Evolutionary conservation across 208 protist genomes (phyloP).

Genomic region (Leishmania turanica): DNA sequence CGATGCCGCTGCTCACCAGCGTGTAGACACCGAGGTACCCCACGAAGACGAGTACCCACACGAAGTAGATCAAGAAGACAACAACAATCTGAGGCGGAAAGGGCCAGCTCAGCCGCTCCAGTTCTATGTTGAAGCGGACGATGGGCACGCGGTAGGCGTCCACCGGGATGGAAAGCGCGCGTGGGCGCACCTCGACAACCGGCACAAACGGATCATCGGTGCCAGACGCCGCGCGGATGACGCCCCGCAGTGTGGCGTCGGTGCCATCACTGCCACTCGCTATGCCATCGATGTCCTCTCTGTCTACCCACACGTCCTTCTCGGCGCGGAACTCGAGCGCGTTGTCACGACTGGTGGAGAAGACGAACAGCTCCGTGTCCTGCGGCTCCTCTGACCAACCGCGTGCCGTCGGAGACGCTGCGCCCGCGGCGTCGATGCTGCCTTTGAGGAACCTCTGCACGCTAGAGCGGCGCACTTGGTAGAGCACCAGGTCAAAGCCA

Average conservation of each 20-base stretch:
- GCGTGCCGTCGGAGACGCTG: no score
- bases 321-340: slow-evolving; percentile 26
- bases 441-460: neutral
- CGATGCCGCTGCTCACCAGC: slow-evolving; percentile 27
- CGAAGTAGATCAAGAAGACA: slow-evolving; percentile 20
- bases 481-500: slow-evolving; percentile 40
- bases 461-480: slow-evolving; percentile 23
- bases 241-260: neutral
- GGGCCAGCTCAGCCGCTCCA: slow-evolving; percentile 26
- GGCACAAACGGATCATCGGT: slow-evolving; percentile 15
- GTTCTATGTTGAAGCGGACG: slow-evolving; percentile 35
- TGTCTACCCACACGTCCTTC: slow-evolving; percentile 27
- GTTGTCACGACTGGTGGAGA: slow-evolving; percentile 23
- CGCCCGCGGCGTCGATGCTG: neutral
- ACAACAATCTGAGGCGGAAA: slow-evolving; percentile 26
- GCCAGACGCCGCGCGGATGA: neutral
- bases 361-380: slow-evolving; percentile 43
- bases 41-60: slow-evolving; percentile 22
- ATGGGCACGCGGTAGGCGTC: slow-evolving; percentile 28
- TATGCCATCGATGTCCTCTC: slow-evolving; percentile 1
- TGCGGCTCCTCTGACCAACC: slow-evolving; percentile 23
- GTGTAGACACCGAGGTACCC: slow-evolving; percentile 27
- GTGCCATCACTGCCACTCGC: neutral
- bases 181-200: slow-evolving; percentile 38
- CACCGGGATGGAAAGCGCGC: slow-evolving; percentile 20